Evolutionary conservation across 1,284 basidiomycete species (phyloP).

Genomic region (Athelia sp.): DNA sequence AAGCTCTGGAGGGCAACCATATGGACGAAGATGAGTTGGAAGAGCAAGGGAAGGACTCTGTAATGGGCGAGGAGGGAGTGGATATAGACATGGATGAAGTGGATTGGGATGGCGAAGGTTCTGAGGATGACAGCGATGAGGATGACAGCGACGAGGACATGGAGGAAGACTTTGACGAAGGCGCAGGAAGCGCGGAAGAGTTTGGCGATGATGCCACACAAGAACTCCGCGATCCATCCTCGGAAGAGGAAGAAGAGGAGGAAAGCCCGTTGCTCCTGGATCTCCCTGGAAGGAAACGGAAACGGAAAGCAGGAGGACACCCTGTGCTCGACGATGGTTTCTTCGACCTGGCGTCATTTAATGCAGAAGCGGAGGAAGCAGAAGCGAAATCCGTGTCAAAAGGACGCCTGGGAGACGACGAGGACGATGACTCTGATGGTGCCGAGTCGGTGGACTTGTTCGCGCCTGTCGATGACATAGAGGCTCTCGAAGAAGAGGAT

Average conservation of each 20-base stretch:
- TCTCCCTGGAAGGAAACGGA: conserved; percentile 17
- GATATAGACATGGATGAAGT: conserved; percentile 21
- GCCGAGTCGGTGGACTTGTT: conserved; percentile 67
- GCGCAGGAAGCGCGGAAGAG: conserved; percentile 20
- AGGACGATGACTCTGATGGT: conserved; percentile 40
- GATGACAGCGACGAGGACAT: conserved; percentile 19
- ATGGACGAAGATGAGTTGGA: conserved; percentile 22
- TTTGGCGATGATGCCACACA: conserved; percentile 36
- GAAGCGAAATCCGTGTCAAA: conserved; percentile 65
- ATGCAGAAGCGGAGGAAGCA: conserved; percentile 78
- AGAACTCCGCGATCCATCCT: conserved; percentile 42
- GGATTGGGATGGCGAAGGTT: conserved; percentile 19
- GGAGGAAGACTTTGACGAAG: conserved; percentile 13
- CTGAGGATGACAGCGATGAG: conserved; percentile 22
- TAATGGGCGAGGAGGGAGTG: conserved; percentile 6
- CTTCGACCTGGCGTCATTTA: conserved; percentile 89
- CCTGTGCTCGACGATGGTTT: conserved; percentile 88
- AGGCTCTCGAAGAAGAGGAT: conserved; percentile 35
- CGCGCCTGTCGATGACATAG: conserved; percentile 43
- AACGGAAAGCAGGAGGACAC: conserved; percentile 28
- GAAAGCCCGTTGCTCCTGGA: conserved; percentile 27
- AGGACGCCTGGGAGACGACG: conserved; percentile 57
- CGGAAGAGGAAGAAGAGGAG: conserved; percentile 41
- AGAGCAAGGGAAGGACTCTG: conserved; percentile 6
- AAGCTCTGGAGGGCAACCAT: conserved; percentile 46